Conservation (phyloP, 1,284 basidiomycete genomes). For the Peniophora sp. region DNA sequence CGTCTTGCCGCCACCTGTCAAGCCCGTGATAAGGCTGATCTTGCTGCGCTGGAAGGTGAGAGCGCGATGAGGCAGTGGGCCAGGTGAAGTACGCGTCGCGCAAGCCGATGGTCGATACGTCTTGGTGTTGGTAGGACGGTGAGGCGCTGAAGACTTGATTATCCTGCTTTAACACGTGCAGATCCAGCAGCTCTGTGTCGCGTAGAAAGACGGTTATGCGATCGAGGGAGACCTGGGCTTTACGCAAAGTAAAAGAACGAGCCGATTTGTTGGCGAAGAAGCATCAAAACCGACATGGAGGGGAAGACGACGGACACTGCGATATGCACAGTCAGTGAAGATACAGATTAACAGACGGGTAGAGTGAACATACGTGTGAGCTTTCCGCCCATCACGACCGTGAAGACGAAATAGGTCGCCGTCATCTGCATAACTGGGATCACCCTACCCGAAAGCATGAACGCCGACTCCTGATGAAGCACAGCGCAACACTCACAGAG, state of each 20-base stretch:
- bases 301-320: conserved; percentile 29
- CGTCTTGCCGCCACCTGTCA: conserved; percentile 78
- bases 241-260: conserved; percentile 13
- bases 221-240: conserved; percentile 39
- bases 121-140: too few species aligned
- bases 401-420: conserved; percentile 34
- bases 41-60: conserved; percentile 65
- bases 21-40: conserved; percentile 58
- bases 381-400: conserved; percentile 24
- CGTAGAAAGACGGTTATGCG: conserved; percentile 39
- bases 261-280: conserved; percentile 10
- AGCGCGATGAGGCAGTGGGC: conserved; percentile 19
- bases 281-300: conserved; percentile 15
- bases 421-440: conserved; percentile 42
- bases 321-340: conserved; percentile 11
- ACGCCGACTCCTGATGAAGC: too few species aligned
- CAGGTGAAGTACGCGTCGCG: conserved; percentile 38
- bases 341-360: conserved; percentile 34
- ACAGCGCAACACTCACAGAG: conserved; percentile 30
- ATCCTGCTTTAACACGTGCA: too few species aligned
- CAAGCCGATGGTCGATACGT: too few species aligned
- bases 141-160: too few species aligned
- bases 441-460: conserved; percentile 22
- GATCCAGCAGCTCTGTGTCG: conserved; percentile 20
- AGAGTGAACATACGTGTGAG: conserved; percentile 14